Evolutionary conservation across 139 green algal genomes (phyloP).

Genomic region (Chlamydomonas incerta): DNA sequence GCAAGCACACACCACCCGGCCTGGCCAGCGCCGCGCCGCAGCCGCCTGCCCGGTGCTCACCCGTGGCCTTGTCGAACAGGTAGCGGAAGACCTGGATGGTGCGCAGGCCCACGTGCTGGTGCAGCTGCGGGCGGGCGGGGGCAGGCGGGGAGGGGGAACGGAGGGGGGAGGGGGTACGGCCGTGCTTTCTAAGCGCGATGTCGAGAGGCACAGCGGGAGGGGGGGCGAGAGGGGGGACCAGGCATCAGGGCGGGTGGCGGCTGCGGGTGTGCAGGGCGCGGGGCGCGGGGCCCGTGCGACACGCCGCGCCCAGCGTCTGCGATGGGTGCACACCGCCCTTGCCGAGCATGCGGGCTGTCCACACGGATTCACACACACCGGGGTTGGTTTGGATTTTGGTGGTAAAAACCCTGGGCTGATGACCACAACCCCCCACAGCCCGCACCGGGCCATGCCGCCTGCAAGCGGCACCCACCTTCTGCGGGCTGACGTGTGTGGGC

Average conservation of each 20-base stretch:
- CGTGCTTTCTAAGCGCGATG: no score
- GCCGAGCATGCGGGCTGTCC: neutral
- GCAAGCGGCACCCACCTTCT: constrained; percentile 57
- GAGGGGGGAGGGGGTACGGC: neutral
- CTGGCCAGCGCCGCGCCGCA: neutral
- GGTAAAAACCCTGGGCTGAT: neutral
- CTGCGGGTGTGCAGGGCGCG: no score
- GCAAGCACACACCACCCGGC: neutral
- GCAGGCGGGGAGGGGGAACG: neutral
- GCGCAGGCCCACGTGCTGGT: constrained; percentile 52
- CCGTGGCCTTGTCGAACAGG: constrained; percentile 79
- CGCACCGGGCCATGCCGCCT: no score
- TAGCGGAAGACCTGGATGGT: constrained; percentile 52
- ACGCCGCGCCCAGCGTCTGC: neutral
- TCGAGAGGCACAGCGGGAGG: no score
- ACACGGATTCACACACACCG: neutral
- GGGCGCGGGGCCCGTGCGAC: no score
- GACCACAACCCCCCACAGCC: neutral
- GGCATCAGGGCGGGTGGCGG: no score
- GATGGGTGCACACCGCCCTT: neutral
- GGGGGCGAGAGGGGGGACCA: no score
- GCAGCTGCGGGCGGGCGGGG: constrained; percentile 30
- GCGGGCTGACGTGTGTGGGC: constrained; percentile 64
- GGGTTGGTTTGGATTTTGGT: no score
- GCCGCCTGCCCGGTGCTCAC: constrained; percentile 52